A percentile compares a stretch with the other conserved stretches of the same genome.
Conservation (phyloP, 2,329 filamentous ascomycete species). For the Chaetothyriales sp. region DNA sequence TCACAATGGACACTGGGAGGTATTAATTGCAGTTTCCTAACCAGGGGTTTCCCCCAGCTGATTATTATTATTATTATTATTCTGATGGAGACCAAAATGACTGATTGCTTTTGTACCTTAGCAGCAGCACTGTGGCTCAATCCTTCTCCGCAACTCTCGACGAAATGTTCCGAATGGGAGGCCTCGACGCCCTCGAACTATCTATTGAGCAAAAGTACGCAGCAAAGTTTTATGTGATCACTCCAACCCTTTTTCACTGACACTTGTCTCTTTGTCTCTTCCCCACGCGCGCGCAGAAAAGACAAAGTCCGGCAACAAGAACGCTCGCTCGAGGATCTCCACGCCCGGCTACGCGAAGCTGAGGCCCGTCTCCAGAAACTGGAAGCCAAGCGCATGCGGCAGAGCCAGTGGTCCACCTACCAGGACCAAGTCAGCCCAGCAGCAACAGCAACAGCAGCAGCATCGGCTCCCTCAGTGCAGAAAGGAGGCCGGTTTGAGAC, state of each 20-base stretch:
- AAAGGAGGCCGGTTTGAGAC: background rate
- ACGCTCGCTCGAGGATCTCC: slow-evolving; percentile 70
- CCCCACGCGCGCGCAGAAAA: slow-evolving; percentile 43
- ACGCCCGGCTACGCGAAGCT: slow-evolving; percentile 69
- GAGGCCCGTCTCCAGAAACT: slow-evolving; percentile 54
- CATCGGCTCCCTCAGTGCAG: background rate
- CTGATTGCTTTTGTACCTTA: background rate
- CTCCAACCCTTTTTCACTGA: background rate
- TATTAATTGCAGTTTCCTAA: no score
- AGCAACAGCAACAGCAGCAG: background rate
- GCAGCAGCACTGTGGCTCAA: slow-evolving; percentile 62
- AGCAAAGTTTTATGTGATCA: background rate
- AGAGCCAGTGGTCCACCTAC: slow-evolving; percentile 5
- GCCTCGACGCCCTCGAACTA: slow-evolving; percentile 56
- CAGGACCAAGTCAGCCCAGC: no score
- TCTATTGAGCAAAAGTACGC: slow-evolving; percentile 69
- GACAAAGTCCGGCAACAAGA: slow-evolving; percentile 58
- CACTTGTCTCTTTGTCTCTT: background rate
- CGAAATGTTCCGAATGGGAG: slow-evolving; percentile 78
- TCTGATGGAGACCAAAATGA: background rate
- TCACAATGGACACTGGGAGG: no score
- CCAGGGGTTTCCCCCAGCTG: no score
- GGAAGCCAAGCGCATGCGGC: slow-evolving; percentile 12
- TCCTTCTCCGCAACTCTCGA: slow-evolving; percentile 77
- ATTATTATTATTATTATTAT: no score